Percentiles rank a stretch among this genome's conserved stretches.
phyloP scores from a whole-genome alignment of 2,329 filamentous ascomycete species.

The Colletotrichum destructivum region DNA sequence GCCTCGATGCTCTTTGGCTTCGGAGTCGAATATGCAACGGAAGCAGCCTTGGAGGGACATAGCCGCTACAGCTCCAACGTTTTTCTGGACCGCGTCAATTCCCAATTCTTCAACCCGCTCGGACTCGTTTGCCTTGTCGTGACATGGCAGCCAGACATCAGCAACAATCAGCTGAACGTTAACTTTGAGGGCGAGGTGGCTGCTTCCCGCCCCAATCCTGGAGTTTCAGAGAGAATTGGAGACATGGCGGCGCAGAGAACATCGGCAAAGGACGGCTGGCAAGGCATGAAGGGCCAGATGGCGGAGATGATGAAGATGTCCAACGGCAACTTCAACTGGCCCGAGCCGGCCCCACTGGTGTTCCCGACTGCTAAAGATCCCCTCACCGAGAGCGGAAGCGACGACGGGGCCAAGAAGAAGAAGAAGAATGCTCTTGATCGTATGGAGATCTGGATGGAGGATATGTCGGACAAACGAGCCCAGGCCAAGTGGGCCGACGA shows the following conservation, averaged over 20 bases:
- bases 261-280: background rate
- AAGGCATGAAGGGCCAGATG: constrained; percentile 13
- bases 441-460: constrained; percentile 43
- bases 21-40: constrained; percentile 59
- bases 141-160: constrained; percentile 63
- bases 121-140: constrained; percentile 68
- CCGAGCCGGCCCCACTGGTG: constrained; percentile 63
- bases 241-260: background rate
- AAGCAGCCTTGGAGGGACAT: constrained; percentile 58
- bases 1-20: constrained; percentile 60
- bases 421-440: constrained; percentile 41
- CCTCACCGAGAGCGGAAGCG: constrained; percentile 14
- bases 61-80: constrained; percentile 61
- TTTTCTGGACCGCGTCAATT: constrained; percentile 71
- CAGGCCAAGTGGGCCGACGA: constrained; percentile 44
- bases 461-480: constrained; percentile 44
- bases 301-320: constrained; percentile 27
- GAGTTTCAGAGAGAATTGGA: background rate
- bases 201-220: background rate
- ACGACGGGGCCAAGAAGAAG: constrained; percentile 42
- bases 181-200: constrained; percentile 49
- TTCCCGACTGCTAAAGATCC: constrained; percentile 53
- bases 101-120: constrained; percentile 69
- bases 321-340: constrained; percentile 58
- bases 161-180: constrained; percentile 45